These are phyloP conservation scores for Polyporus arcularius DNA, from an alignment of 768 basidiomycete genomes.

Conservation along the genomic window DNA sequence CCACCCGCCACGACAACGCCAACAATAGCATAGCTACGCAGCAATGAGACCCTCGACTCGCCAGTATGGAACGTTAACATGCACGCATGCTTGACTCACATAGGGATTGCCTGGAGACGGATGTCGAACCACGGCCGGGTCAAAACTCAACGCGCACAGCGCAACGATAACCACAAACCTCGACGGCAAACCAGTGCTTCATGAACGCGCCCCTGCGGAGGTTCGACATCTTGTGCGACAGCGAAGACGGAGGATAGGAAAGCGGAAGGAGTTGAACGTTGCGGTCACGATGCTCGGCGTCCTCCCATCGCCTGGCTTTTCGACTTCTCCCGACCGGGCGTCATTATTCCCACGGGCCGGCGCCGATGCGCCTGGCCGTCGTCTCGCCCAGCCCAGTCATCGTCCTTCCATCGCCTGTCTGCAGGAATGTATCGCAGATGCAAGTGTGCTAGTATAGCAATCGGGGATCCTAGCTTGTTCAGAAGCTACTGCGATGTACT, in stretches of 20 bases:
- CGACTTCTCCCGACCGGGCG: conserved; percentile 18
- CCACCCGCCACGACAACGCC: conserved; percentile 46
- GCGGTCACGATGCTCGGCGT: neutral
- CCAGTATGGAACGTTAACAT: neutral
- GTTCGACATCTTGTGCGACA: conserved; percentile 22
- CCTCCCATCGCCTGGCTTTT: conserved; percentile 1
- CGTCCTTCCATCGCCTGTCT: neutral
- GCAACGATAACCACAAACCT: conserved; percentile 44
- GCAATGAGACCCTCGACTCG: neutral
- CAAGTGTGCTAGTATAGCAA: neutral
- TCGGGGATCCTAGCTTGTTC: too few species aligned
- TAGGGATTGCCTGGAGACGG: conserved; percentile 45
- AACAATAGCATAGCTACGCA: conserved; percentile 47
- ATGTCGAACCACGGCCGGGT: neutral
- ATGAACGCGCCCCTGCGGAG: conserved; percentile 39
- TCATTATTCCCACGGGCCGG: conserved; percentile 19
- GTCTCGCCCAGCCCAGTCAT: conserved; percentile 12
- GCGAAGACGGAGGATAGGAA: neutral
- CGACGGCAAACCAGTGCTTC: conserved; percentile 75
- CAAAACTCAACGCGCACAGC: neutral
- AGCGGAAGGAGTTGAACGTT: conserved; percentile 3
- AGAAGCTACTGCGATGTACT: too few species aligned
- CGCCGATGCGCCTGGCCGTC: conserved; percentile 17
- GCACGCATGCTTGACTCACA: conserved; percentile 35
- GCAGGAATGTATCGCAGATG: neutral